Evolutionary conservation across 2,329 filamentous ascomycete genomes (phyloP).

Genomic region (Phoma herbarum): DNA sequence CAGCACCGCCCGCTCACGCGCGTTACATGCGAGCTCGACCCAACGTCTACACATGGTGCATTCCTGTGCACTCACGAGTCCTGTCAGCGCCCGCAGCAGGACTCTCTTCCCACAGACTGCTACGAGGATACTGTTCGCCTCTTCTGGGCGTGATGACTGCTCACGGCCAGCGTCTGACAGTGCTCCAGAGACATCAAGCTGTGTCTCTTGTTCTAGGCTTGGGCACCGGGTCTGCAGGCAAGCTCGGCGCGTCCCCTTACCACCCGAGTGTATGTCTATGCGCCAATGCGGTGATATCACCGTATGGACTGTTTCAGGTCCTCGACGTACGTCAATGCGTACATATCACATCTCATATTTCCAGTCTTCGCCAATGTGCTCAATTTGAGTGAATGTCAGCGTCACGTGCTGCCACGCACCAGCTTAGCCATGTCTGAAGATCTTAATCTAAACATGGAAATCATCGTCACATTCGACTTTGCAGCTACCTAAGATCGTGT

Average conservation of each 20-base stretch:
- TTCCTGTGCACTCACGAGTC: constrained; percentile 16
- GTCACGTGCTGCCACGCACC: neutral
- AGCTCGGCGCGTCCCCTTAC: constrained; percentile 23
- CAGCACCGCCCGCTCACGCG: constrained; percentile 22
- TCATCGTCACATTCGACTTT: constrained; percentile 21
- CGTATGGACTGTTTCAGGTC: constrained; percentile 7
- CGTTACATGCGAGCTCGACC: constrained; percentile 12
- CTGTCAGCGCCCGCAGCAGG: constrained; percentile 2
- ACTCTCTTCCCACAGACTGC: neutral
- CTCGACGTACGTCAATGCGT: constrained; percentile 1
- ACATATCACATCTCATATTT: neutral
- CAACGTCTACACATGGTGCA: constrained; percentile 13
- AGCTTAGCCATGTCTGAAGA: neutral
- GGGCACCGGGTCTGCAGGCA: constrained; percentile 21
- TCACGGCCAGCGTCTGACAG: constrained; percentile 4
- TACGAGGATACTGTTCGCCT: neutral
- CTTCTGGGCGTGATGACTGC: neutral
- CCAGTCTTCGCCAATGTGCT: neutral
- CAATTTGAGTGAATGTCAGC: neutral
- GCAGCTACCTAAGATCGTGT: constrained; percentile 21
- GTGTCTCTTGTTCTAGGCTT: constrained; percentile 21
- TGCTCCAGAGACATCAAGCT: constrained; percentile 7
- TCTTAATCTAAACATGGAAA: constrained; percentile 7
- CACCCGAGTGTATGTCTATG: constrained; percentile 20
- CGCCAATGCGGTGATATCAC: constrained; percentile 21